These are phyloP conservation scores for Pistacia vera DNA, from an alignment of 345 rosid species.

Conservation along the genomic window DNA sequence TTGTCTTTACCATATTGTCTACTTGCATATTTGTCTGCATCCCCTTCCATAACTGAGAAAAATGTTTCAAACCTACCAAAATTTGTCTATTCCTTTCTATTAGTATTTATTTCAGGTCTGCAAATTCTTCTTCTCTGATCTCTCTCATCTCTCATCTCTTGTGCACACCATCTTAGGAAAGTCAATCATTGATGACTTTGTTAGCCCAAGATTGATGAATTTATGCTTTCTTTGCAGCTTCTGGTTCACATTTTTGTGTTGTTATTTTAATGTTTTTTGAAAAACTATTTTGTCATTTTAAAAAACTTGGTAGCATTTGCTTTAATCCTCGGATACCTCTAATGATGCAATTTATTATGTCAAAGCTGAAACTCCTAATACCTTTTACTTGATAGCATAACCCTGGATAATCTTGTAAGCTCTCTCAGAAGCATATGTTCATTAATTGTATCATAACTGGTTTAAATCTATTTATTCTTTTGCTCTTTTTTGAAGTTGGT, in stretches of 20 bases:
- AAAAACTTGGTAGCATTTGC: not conserved
- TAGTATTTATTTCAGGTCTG: not conserved
- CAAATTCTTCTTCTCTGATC: not conserved
- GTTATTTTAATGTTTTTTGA: too few relatives aligned
- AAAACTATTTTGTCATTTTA: too few relatives aligned
- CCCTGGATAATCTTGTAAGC: not conserved
- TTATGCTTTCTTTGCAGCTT: not conserved
- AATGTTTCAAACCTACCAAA: not conserved
- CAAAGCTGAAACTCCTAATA: not conserved
- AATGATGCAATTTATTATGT: not conserved
- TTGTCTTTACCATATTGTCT: too few relatives aligned
- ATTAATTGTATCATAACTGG: not conserved
- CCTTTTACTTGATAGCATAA: not conserved
- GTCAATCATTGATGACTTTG: not conserved
- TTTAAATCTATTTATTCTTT: constrained; percentile 3
- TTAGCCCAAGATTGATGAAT: not conserved
- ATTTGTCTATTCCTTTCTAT: not conserved
- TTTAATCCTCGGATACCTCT: not conserved
- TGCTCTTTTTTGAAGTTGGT: constrained; percentile 16
- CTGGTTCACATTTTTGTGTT: too few relatives aligned
- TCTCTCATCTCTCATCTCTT: not conserved
- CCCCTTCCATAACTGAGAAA: not conserved
- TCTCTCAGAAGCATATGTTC: not conserved
- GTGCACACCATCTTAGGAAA: not conserved
- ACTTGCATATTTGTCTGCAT: not conserved